These are phyloP conservation scores for Camelina neglecta DNA, from an alignment of 345 rosid genomes.

Conservation along the genomic window DNA sequence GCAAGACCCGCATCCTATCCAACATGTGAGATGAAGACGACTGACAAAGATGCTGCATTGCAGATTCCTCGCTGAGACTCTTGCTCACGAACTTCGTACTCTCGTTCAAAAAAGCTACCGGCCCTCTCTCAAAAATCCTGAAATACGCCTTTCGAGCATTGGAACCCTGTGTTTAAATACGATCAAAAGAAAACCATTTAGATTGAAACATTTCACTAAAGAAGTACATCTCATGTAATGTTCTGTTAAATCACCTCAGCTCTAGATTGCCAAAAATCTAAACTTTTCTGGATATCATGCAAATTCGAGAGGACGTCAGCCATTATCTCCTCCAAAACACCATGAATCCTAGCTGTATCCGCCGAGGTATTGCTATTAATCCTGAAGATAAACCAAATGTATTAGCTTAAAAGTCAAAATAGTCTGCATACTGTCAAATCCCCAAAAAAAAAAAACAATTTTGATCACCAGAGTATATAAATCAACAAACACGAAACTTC, in stretches of 20 bases:
- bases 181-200: not conserved
- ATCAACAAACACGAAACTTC: constrained; percentile 9
- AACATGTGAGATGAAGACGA: constrained; percentile 73
- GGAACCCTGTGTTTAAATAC: constrained; percentile 56
- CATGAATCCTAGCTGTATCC: constrained; percentile 52
- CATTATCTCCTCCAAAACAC: constrained; percentile 75
- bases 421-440: not conserved
- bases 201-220: constrained; percentile 2
- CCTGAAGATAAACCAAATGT: constrained; percentile 24
- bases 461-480: not conserved
- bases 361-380: constrained; percentile 46
- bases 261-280: constrained; percentile 81
- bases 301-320: constrained; percentile 54
- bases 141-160: constrained; percentile 68
- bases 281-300: constrained; percentile 70
- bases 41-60: constrained; percentile 58
- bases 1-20: constrained; percentile 67
- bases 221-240: constrained; percentile 14
- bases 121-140: constrained; percentile 94
- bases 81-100: constrained; percentile 52
- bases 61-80: constrained; percentile 52
- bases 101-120: constrained; percentile 68
- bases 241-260: constrained; percentile 63
- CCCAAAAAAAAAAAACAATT: not conserved
- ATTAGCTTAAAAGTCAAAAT: constrained; percentile 38